These are phyloP conservation scores for Penicillium ucsense DNA, from an alignment of 495 filamentous ascomycete genomes.

Conservation along the genomic window DNA sequence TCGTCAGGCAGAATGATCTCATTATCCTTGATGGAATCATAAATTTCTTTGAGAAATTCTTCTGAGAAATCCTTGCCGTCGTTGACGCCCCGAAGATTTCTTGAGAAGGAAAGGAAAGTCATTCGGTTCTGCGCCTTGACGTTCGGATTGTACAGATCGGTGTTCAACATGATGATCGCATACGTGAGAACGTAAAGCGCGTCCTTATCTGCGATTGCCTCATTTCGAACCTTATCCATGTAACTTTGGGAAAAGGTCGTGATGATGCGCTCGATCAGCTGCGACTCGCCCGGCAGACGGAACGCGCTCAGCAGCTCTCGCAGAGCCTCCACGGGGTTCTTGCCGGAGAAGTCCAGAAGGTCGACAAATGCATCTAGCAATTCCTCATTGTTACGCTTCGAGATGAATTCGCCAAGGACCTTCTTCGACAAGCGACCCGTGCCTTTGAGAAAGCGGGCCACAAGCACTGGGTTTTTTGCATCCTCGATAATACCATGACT, in stretches of 20 bases:
- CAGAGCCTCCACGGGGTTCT: slow-evolving; percentile 82
- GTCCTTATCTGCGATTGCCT: slow-evolving; percentile 78
- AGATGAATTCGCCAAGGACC: slow-evolving; percentile 81
- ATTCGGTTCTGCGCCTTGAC: slow-evolving; percentile 74
- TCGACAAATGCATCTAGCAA: slow-evolving; percentile 78
- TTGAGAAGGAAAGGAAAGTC: slow-evolving; percentile 68
- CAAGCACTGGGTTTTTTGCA: slow-evolving; percentile 56
- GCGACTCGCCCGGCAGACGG: slow-evolving; percentile 84
- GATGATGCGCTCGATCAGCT: slow-evolving; percentile 88
- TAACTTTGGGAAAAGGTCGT: slow-evolving; percentile 81
- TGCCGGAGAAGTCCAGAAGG: slow-evolving; percentile 75
- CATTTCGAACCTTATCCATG: slow-evolving; percentile 57
- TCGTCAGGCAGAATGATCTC: slow-evolving; percentile 98
- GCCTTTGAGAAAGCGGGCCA: slow-evolving; percentile 75
- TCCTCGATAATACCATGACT: slow-evolving; percentile 76
- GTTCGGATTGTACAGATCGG: slow-evolving; percentile 91
- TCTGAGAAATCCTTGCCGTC: slow-evolving; percentile 72
- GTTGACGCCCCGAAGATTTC: slow-evolving; percentile 85
- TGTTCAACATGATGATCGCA: slow-evolving; percentile 92
- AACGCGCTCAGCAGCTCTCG: slow-evolving; percentile 84
- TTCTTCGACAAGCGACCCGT: slow-evolving; percentile 85
- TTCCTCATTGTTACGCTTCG: slow-evolving; percentile 74
- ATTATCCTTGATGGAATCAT: slow-evolving; percentile 77
- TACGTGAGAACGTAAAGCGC: slow-evolving; percentile 87
- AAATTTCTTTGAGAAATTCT: slow-evolving; percentile 81